Conservation (phyloP, 2,329 filamentous ascomycete genomes). For the Cadophora luteo-olivacea region DNA sequence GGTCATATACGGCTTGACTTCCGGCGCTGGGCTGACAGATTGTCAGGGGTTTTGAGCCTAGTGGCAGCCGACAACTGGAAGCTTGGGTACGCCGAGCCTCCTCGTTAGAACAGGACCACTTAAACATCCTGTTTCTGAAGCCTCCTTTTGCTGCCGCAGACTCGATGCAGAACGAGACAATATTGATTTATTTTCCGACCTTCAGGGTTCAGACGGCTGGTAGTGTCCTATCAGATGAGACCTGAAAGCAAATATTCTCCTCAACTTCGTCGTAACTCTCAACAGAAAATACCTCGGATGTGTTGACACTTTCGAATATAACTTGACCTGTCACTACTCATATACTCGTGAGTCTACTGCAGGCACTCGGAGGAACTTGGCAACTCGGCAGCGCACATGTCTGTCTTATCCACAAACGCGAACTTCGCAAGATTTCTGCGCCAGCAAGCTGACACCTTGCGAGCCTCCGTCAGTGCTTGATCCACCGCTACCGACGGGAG, state of each 20-base stretch:
- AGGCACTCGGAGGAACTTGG: not conserved
- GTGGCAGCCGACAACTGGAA: not conserved
- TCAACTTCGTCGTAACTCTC: not conserved
- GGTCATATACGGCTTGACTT: not conserved
- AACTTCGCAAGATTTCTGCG: not conserved
- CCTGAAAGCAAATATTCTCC: not conserved
- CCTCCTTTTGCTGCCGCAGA: conserved; percentile 4
- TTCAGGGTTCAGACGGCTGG: not conserved
- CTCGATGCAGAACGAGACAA: conserved; percentile 2
- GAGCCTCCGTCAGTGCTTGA: conserved; percentile 1
- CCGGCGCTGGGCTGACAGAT: conserved; percentile 2
- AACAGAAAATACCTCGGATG: not conserved
- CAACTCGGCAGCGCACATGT: not conserved
- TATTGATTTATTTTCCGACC: not conserved
- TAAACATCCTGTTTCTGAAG: conserved; percentile 10
- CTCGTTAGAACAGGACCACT: not conserved
- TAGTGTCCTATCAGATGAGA: not conserved
- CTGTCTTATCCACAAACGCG: conserved; percentile 6
- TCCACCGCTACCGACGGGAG: not conserved
- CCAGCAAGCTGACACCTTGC: not conserved
- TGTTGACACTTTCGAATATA: not conserved
- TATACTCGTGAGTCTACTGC: not conserved
- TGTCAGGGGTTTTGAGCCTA: not conserved
- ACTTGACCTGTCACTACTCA: not conserved
- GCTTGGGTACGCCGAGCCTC: conserved; percentile 2